phyloP scores from a whole-genome alignment of 441 rosid species.

The Pelargonium cotyledonis region DNA sequence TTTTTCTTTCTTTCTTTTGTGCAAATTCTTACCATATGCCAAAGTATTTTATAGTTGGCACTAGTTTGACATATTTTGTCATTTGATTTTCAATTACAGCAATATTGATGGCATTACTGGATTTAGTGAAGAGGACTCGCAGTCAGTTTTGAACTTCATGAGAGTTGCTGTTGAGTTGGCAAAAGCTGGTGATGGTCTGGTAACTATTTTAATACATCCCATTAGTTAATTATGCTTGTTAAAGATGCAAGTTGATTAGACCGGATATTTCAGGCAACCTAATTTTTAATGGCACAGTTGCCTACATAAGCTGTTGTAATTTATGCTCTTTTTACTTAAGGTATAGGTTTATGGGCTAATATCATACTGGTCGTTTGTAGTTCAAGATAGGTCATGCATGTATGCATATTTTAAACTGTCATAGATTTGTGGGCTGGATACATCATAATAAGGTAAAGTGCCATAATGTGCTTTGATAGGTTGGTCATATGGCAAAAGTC shows the following conservation, averaged over 20 bases:
- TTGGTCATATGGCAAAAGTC: too few species aligned
- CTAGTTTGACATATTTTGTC: constrained; percentile 5
- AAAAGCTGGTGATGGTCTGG: constrained; percentile 48
- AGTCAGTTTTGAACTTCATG: constrained; percentile 48
- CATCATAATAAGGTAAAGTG: too few species aligned
- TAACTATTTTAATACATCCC: constrained; percentile 29
- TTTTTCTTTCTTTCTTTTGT: too few species aligned
- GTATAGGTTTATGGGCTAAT: background rate
- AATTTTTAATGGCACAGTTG: background rate
- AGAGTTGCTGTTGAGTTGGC: constrained; percentile 56
- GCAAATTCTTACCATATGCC: background rate
- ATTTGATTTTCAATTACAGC: constrained; percentile 32
- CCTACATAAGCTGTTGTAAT: background rate
- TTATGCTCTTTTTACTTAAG: background rate
- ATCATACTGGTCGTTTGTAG: background rate
- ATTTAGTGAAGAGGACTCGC: constrained; percentile 55
- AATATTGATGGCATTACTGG: constrained; percentile 81
- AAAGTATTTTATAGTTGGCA: background rate
- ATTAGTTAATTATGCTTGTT: constrained; percentile 2
- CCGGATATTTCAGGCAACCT: background rate
- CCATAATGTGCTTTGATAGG: too few species aligned
- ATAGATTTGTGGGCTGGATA: too few species aligned
- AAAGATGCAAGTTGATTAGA: background rate
- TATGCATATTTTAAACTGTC: too few species aligned
- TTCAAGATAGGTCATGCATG: background rate